Conservation (phyloP, 2,329 filamentous ascomycete species). For the Aspergillus sp. region DNA sequence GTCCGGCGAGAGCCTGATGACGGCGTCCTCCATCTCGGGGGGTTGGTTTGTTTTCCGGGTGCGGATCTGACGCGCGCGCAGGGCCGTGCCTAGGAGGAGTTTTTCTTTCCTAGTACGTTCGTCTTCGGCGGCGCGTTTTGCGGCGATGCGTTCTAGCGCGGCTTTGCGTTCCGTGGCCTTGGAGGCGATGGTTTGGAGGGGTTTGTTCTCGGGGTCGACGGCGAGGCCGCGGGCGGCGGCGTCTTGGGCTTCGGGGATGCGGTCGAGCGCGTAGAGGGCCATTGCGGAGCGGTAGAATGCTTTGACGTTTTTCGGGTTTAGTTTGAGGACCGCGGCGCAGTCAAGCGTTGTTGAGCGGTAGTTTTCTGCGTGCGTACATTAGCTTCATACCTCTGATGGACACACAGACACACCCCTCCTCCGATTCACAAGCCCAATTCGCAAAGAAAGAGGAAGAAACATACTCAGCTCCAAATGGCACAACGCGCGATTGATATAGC, state of each 20-base stretch:
- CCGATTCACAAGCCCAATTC: not conserved
- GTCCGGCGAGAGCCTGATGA: slow-evolving; percentile 70
- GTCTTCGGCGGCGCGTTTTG: slow-evolving; percentile 58
- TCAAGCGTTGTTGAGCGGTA: slow-evolving; percentile 85
- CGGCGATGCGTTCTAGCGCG: slow-evolving; percentile 60
- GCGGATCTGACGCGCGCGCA: slow-evolving; percentile 71
- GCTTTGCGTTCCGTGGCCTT: slow-evolving; percentile 67
- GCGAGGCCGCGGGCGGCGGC: slow-evolving; percentile 74
- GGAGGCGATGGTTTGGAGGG: slow-evolving; percentile 64
- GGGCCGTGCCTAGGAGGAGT: slow-evolving; percentile 66
- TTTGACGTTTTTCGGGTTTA: slow-evolving; percentile 84
- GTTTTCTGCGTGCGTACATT: slow-evolving; percentile 62
- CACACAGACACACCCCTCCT: not conserved
- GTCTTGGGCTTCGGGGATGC: slow-evolving; percentile 78
- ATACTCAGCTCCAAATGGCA: slow-evolving; percentile 82
- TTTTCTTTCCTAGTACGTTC: slow-evolving; percentile 57
- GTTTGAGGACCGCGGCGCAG: slow-evolving; percentile 75
- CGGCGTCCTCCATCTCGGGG: slow-evolving; percentile 87
- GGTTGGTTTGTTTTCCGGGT: slow-evolving; percentile 69
- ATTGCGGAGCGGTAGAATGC: slow-evolving; percentile 84
- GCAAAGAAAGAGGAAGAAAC: slow-evolving; percentile 25
- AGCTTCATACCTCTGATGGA: not conserved
- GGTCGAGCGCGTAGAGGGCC: slow-evolving; percentile 78
- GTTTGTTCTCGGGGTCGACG: slow-evolving; percentile 71
- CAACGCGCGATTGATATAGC: slow-evolving; percentile 84